Conservation (phyloP, 2,329 filamentous ascomycete species). For the Exophiala mesophila region DNA sequence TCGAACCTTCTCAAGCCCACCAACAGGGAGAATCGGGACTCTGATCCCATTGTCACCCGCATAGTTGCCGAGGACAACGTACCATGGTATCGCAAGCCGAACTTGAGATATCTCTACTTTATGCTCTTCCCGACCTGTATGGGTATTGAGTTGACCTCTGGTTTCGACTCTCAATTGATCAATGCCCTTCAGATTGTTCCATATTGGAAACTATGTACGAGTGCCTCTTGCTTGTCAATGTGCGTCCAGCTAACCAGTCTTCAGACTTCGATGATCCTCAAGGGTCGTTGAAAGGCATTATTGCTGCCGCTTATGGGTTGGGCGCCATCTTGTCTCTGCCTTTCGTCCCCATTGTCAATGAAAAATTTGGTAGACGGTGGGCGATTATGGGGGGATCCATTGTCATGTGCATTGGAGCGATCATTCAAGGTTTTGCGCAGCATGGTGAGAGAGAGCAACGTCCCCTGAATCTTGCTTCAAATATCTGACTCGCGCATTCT, state of each 20-base stretch:
- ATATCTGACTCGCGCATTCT: too few relatives aligned
- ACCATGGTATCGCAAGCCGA: constrained; percentile 56
- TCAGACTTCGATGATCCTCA: constrained; percentile 42
- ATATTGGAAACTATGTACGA: constrained; percentile 36
- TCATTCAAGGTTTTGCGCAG: constrained; percentile 52
- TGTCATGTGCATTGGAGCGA: constrained; percentile 52
- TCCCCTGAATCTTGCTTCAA: too few relatives aligned
- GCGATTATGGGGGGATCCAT: constrained; percentile 53
- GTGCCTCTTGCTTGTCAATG: background rate
- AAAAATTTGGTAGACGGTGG: constrained; percentile 52
- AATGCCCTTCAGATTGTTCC: constrained; percentile 40
- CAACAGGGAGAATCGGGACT: constrained; percentile 11
- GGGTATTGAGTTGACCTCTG: constrained; percentile 59
- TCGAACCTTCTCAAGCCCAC: constrained; percentile 8
- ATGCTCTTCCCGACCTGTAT: constrained; percentile 57
- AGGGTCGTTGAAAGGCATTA: constrained; percentile 49
- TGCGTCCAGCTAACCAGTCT: background rate
- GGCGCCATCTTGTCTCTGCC: constrained; percentile 56
- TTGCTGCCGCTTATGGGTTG: constrained; percentile 56
- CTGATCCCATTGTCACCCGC: constrained; percentile 16
- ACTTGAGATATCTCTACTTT: constrained; percentile 53
- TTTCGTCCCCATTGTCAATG: constrained; percentile 53
- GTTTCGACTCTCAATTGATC: constrained; percentile 53
- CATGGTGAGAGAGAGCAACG: too few relatives aligned
- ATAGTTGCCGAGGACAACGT: constrained; percentile 33